phyloP scores from a whole-genome alignment of 352 stramenopile genomes.

The Aphanomyces stellatus region DNA sequence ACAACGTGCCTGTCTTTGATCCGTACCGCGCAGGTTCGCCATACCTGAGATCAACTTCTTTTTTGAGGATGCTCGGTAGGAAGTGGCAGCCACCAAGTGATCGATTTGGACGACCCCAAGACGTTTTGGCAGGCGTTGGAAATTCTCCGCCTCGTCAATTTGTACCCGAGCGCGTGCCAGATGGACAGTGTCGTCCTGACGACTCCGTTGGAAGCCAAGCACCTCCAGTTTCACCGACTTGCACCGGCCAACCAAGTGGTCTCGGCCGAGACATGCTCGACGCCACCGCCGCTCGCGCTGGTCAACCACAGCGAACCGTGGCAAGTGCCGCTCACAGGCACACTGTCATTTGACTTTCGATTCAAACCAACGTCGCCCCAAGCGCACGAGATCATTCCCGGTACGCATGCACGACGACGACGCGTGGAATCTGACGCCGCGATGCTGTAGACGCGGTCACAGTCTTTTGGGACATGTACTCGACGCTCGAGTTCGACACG shows the following conservation, averaged over 20 bases:
- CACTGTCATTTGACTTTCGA: conserved; percentile 6
- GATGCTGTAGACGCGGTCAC: neutral
- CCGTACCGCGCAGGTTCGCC: neutral
- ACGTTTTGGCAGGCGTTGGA: conserved; percentile 15
- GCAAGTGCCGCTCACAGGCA: neutral
- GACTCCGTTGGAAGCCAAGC: conserved; percentile 4
- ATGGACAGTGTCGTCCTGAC: neutral
- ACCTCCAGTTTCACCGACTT: neutral
- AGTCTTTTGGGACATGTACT: conserved; percentile 17
- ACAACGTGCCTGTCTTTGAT: neutral
- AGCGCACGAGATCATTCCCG: neutral
- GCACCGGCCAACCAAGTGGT: neutral
- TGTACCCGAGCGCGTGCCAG: conserved; percentile 2
- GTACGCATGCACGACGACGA: neutral
- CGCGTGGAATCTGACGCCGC: neutral
- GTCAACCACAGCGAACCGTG: neutral
- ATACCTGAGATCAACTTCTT: neutral
- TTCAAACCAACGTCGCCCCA: neutral
- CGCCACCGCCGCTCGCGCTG: neutral
- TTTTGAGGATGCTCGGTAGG: neutral
- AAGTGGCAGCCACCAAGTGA: neutral
- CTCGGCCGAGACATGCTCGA: neutral
- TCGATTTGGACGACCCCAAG: conserved; percentile 6
- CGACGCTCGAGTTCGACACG: conserved; percentile 18
- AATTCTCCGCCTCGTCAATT: conserved; percentile 3